Evolutionary conservation across 2,329 filamentous ascomycete genomes (phyloP).

Genomic region (Nemania diffusa): DNA sequence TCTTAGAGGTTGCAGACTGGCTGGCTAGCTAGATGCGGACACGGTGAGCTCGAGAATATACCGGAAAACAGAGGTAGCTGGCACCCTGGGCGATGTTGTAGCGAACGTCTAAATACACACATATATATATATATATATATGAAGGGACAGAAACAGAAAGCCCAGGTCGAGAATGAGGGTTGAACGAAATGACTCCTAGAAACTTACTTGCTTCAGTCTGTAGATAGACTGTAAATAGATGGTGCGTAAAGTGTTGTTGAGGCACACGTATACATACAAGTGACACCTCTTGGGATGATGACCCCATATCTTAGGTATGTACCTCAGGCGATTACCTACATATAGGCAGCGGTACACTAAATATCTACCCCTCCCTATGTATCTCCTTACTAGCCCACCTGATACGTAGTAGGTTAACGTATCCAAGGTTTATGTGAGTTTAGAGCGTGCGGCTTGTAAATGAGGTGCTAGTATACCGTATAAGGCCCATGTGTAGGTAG

Average conservation of each 20-base stretch:
- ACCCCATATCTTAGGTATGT: conserved; percentile 4
- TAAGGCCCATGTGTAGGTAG: not conserved
- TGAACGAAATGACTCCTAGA: conserved; percentile 9
- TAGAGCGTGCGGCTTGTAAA: conserved; percentile 4
- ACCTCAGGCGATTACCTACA: not conserved
- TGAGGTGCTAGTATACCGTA: not conserved
- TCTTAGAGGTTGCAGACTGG: conserved; percentile 1
- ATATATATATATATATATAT: no score
- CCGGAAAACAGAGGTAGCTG: conserved; percentile 1
- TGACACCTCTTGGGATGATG: conserved; percentile 19
- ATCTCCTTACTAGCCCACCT: not conserved
- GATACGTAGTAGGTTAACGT: not conserved
- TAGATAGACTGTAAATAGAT: no score
- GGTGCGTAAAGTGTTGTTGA: conserved; percentile 25
- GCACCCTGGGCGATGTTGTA: not conserved
- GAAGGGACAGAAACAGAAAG: conserved; percentile 1
- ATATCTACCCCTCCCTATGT: not conserved
- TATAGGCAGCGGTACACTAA: not conserved
- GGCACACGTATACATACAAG: conserved; percentile 9
- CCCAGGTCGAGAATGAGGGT: conserved; percentile 7
- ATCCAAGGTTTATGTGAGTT: conserved; percentile 3
- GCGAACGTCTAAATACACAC: not conserved
- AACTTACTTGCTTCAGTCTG: conserved; percentile 21
- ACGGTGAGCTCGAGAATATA: conserved; percentile 16
- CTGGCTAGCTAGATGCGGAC: conserved; percentile 31